Percentiles rank a stretch among this genome's conserved stretches.
Conservation (phyloP, 1,284 basidiomycete species). For the Ganoderma boninense region DNA sequence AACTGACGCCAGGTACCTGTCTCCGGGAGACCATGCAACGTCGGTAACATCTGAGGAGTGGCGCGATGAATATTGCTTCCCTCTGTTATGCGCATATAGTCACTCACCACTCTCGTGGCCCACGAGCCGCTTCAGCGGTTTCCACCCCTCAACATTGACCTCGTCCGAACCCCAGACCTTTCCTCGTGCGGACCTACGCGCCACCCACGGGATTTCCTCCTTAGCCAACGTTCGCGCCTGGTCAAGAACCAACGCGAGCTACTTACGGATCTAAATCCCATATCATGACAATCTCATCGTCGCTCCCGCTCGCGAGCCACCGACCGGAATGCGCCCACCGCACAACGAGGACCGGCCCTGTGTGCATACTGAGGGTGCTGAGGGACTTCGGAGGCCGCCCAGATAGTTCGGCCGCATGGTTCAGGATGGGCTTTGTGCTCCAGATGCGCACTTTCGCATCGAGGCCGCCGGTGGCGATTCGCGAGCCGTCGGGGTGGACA, state of each 20-base stretch:
- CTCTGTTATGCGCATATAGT: too few species aligned
- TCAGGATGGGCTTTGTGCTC: slow-evolving; percentile 94
- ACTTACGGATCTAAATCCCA: slow-evolving; percentile 97
- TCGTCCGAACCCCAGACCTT: slow-evolving; percentile 94
- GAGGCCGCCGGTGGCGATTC: slow-evolving; percentile 95
- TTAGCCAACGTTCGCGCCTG: background rate
- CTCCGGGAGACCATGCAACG: slow-evolving; percentile 93
- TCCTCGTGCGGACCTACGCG: slow-evolving; percentile 74
- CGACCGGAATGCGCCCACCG: slow-evolving; percentile 95
- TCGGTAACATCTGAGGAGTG: slow-evolving; percentile 87
- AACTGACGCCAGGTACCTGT: slow-evolving; percentile 92
- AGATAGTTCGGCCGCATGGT: slow-evolving; percentile 74
- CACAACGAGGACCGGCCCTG: slow-evolving; percentile 93
- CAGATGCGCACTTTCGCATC: slow-evolving; percentile 98
- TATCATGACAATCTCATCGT: slow-evolving; percentile 95
- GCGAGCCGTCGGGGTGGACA: slow-evolving; percentile 95
- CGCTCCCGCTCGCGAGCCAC: slow-evolving; percentile 96
- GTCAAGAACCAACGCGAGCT: background rate
- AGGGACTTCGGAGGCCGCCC: slow-evolving; percentile 86
- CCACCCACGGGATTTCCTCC: background rate
- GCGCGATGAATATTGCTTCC: background rate
- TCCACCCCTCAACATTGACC: slow-evolving; percentile 98
- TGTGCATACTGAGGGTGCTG: slow-evolving; percentile 93
- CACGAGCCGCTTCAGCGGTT: slow-evolving; percentile 88
- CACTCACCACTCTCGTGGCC: slow-evolving; percentile 90